Conservation (phyloP, 1,284 basidiomycete genomes). For the Sanghuangporus sanghuang region DNA sequence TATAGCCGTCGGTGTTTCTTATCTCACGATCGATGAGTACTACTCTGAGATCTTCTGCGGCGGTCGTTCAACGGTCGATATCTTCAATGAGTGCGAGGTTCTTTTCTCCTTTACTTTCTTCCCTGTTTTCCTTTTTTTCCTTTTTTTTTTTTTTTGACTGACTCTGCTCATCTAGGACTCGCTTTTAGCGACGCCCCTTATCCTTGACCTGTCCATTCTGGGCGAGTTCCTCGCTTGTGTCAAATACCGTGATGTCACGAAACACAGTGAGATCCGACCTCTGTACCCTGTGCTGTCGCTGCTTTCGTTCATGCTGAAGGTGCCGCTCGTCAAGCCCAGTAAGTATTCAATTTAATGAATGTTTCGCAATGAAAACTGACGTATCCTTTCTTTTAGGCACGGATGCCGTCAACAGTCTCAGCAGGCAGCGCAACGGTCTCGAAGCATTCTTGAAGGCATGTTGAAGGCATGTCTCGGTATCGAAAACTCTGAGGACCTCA, state of each 20-base stretch:
- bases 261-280: conserved; percentile 60
- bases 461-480: conserved; percentile 89
- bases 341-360: conserved; percentile 18
- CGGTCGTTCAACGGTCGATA: conserved; percentile 81
- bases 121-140: background rate
- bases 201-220: conserved; percentile 91
- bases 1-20: conserved; percentile 93
- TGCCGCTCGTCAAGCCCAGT: conserved; percentile 95
- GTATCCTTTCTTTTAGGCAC: no score
- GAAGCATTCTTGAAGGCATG: conserved; percentile 93
- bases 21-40: conserved; percentile 98
- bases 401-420: conserved; percentile 93
- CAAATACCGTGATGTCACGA: conserved; percentile 66
- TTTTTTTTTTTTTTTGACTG: background rate
- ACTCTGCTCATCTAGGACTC: conserved; percentile 62
- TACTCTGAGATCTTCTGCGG: conserved; percentile 90
- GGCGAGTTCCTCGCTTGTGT: conserved; percentile 94
- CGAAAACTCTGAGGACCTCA: conserved; percentile 75
- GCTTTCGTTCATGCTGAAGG: conserved; percentile 95
- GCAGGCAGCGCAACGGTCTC: conserved; percentile 91
- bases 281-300: conserved; percentile 87
- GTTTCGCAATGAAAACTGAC: conserved; percentile 44
- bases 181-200: conserved; percentile 93
- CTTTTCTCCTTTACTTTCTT: no score
- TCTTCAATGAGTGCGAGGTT: conserved; percentile 95